Conservation (phyloP, 2,329 filamentous ascomycete species). For the Diaporthe caulivora region DNA sequence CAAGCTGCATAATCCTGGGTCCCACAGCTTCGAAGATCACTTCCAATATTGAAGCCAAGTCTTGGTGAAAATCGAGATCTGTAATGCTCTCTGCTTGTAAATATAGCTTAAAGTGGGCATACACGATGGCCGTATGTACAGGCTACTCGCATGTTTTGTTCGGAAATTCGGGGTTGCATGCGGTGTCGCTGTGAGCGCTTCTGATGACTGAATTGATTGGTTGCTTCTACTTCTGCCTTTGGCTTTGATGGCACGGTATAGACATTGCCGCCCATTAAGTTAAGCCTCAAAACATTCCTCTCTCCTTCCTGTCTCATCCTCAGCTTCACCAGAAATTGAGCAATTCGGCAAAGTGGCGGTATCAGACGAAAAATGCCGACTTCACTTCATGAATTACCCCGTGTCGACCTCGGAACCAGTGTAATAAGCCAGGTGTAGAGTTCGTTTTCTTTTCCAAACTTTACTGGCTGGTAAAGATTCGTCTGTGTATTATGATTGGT, state of each 20-base stretch:
- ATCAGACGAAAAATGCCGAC: no score
- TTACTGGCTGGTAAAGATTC: background rate
- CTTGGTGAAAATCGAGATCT: background rate
- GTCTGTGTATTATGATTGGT: background rate
- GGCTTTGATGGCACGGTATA: no score
- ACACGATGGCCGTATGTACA: background rate
- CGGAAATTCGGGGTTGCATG: no score
- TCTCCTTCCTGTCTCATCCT: background rate
- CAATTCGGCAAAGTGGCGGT: no score
- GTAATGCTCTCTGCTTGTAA: background rate
- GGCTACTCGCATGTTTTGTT: background rate
- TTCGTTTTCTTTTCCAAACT: background rate
- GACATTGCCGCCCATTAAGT: no score
- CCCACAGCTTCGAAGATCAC: no score
- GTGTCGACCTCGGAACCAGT: background rate
- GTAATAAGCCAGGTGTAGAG: background rate
- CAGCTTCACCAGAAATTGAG: no score
- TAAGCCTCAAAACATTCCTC: no score
- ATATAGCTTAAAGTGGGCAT: background rate
- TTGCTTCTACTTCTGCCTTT: background rate
- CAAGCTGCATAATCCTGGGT: background rate
- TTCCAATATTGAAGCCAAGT: background rate
- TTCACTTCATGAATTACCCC: background rate
- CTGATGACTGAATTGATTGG: background rate
- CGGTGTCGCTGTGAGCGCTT: no score